phyloP scores from a whole-genome alignment of 2,329 filamentous ascomycete genomes.

The Penicillium fuscoglaucum region DNA sequence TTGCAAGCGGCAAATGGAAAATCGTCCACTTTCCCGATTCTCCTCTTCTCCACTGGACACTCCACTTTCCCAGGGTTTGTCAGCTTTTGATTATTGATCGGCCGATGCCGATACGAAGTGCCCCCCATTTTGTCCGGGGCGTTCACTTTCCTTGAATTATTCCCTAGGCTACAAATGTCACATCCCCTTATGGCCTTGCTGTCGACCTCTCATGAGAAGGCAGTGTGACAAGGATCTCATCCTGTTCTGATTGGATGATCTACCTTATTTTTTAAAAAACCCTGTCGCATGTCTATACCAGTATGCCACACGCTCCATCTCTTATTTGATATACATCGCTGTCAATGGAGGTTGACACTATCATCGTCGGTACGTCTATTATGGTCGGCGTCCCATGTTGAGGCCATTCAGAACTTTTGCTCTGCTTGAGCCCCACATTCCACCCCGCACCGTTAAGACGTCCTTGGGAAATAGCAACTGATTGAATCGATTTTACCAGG shows the following conservation, averaged over 20 bases:
- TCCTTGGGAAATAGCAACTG: neutral
- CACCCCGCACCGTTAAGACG: neutral
- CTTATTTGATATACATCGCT: constrained; percentile 29
- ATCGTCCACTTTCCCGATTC: constrained; percentile 1
- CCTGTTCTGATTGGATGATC: neutral
- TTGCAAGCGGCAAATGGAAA: constrained; percentile 2
- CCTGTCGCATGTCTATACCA: constrained; percentile 30
- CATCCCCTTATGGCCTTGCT: constrained; percentile 25
- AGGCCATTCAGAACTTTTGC: neutral
- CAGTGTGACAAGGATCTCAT: constrained; percentile 7
- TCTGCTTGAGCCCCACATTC: neutral
- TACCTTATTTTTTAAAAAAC: neutral
- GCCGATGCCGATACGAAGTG: constrained; percentile 6
- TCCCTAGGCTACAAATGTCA: neutral
- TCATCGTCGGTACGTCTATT: constrained; percentile 46
- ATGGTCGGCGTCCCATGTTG: neutral
- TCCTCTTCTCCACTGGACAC: constrained; percentile 12
- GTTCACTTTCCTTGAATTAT: constrained; percentile 11
- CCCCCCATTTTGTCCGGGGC: constrained; percentile 7
- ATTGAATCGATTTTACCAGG: constrained; percentile 41
- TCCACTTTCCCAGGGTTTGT: constrained; percentile 25
- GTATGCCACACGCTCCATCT: constrained; percentile 35
- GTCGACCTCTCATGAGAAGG: constrained; percentile 16
- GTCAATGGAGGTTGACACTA: constrained; percentile 43
- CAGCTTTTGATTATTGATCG: constrained; percentile 31